Evolutionary conservation across 2,329 filamentous ascomycete species (phyloP).

Genomic region (Neofusicoccum umdonicola): DNA sequence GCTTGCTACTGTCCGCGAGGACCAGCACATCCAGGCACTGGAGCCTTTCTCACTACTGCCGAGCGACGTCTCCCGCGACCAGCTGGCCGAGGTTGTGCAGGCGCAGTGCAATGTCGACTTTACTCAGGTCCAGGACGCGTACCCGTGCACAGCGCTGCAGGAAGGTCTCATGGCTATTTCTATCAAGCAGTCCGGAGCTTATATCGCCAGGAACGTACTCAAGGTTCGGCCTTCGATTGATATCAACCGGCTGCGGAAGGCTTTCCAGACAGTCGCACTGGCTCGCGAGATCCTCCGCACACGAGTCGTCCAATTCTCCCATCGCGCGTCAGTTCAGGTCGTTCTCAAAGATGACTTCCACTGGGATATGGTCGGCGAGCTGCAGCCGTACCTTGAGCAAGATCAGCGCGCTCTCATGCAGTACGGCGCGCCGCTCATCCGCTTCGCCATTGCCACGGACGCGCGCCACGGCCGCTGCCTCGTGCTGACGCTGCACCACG

Average conservation of each 20-base stretch:
- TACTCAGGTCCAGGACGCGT: slow-evolving; percentile 47
- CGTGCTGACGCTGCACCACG: slow-evolving; percentile 37
- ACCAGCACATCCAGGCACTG: background rate
- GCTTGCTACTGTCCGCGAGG: background rate
- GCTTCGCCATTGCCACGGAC: slow-evolving; percentile 25
- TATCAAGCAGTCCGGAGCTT: slow-evolving; percentile 51
- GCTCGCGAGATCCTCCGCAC: slow-evolving; percentile 49
- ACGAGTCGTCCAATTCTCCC: slow-evolving; percentile 34
- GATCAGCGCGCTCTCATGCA: slow-evolving; percentile 28
- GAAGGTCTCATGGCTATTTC: slow-evolving; percentile 56
- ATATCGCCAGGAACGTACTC: slow-evolving; percentile 40
- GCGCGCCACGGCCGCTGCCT: slow-evolving; percentile 26
- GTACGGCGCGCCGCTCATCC: slow-evolving; percentile 29
- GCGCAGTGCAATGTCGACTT: background rate
- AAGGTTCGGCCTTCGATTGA: slow-evolving; percentile 27
- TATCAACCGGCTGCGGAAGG: slow-evolving; percentile 39
- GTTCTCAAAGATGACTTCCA: slow-evolving; percentile 26
- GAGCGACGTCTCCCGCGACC: background rate
- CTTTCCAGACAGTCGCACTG: slow-evolving; percentile 48
- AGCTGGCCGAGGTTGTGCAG: background rate
- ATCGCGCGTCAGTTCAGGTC: slow-evolving; percentile 32
- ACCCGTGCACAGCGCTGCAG: slow-evolving; percentile 56
- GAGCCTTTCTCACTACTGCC: background rate
- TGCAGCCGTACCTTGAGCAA: slow-evolving; percentile 25
- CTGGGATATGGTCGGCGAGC: slow-evolving; percentile 20